Base-by-base conservation (phyloP, 192 early-diverging fungal genomes). In the Phlyctochytrium bullatum region DNA sequence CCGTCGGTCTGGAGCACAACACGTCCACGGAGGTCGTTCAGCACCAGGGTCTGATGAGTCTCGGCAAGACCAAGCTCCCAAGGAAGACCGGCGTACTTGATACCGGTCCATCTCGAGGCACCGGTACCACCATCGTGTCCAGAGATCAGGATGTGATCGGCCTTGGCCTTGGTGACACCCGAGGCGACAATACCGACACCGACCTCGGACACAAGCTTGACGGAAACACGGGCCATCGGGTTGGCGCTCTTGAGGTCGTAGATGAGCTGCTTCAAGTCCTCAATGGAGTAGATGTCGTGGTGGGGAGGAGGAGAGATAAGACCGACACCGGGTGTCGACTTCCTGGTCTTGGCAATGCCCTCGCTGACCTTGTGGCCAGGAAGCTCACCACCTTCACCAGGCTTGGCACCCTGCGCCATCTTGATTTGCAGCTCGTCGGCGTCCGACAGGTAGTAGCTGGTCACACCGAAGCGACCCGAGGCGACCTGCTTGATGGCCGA, bases 31-130 rank as follows among this genome's bases (percentile, higher is more conserved):
- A 98, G 86, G 64, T 93, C 93, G 76, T 97, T 97, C 17, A 97
- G 87, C 6, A 97, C 97, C 73, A 98, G 81, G 12, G 97, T 98
- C 80, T 98, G 97, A 75, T 98, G 97, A 30, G 95, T 95, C 82
- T 98, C 97, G n/a, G 95, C 95, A 29, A 98, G 79, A 68, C 97
- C 97, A 31, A 98, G 82, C 83, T 98, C 97, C 97, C 97, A 98
- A 14, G 97, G 97, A 59, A 98, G 78, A 74, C 97, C 97, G 24
- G 97, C 94, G 67, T 97, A 94, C 79, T 97, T 95, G 78, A 98
- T 98, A 75, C 97, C 93, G 24, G 97, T 98, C 79, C 79, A 98
- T 61, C 94, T 88, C 25, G 90, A 90, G 20, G 97, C 97, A 64
- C 97, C 97, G 17, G 97, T 98, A 71, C 97, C 97, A 82, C 97